Conservation (phyloP, 2,329 filamentous ascomycete genomes). For the Nemania diffusa region DNA sequence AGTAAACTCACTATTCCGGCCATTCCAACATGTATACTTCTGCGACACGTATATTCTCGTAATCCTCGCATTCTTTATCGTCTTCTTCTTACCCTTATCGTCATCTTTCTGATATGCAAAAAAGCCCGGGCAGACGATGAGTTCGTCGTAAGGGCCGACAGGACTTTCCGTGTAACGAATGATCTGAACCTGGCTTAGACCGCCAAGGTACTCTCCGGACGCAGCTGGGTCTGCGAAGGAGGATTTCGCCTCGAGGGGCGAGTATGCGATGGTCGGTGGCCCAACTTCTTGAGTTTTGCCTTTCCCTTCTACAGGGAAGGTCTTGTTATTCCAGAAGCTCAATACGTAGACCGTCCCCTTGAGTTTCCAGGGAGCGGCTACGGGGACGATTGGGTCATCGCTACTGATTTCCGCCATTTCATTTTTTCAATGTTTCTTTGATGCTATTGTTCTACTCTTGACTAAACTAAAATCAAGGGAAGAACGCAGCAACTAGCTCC, state of each 20-base stretch:
- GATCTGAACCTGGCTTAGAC: slow-evolving; percentile 61
- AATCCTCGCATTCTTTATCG: slow-evolving; percentile 54
- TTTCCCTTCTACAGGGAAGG: background rate
- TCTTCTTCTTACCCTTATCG: slow-evolving; percentile 47
- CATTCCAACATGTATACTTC: slow-evolving; percentile 63
- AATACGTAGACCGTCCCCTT: slow-evolving; percentile 57
- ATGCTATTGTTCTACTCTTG: no score
- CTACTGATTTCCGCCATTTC: background rate
- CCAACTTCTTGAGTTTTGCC: slow-evolving; percentile 44
- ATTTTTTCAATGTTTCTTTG: no score
- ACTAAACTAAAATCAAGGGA: no score
- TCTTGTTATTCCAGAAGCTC: slow-evolving; percentile 45
- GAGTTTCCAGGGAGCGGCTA: slow-evolving; percentile 56
- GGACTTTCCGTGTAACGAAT: slow-evolving; percentile 62
- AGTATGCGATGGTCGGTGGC: slow-evolving; percentile 54
- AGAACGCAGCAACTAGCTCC: no score
- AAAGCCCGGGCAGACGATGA: slow-evolving; percentile 59
- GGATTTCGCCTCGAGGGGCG: slow-evolving; percentile 58
- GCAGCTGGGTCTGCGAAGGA: slow-evolving; percentile 49
- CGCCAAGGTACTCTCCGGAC: slow-evolving; percentile 54
- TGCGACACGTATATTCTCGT: slow-evolving; percentile 66
- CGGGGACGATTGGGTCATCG: slow-evolving; percentile 37
- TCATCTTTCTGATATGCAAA: slow-evolving; percentile 54
- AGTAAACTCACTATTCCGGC: slow-evolving; percentile 56
- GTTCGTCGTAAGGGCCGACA: slow-evolving; percentile 64